Evolutionary conservation across 179 eudicot genomes (phyloP).

Genomic region (Camellia oleifera): DNA sequence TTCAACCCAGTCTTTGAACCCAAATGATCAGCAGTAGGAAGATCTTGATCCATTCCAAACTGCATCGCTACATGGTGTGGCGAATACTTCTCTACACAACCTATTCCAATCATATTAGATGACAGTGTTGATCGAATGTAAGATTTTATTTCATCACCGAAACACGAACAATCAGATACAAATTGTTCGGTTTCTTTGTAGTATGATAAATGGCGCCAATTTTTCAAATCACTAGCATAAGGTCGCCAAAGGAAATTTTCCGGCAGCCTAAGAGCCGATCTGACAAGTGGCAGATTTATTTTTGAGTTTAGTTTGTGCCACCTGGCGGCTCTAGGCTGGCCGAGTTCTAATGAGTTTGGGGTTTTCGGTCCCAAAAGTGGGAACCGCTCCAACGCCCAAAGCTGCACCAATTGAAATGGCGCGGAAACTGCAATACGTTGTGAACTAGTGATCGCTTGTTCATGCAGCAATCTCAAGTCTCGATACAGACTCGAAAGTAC

Average conservation of each 20-base stretch:
- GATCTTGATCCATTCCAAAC: slow-evolving; percentile 55
- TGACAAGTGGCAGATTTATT: not conserved
- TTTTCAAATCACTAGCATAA: slow-evolving; percentile 9
- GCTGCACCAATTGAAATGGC: slow-evolving; percentile 15
- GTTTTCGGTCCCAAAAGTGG: slow-evolving; percentile 7
- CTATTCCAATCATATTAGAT: slow-evolving; percentile 38
- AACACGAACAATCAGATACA: not conserved
- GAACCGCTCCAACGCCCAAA: slow-evolving; percentile 21
- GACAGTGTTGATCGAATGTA: slow-evolving; percentile 36
- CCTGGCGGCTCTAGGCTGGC: slow-evolving; percentile 17
- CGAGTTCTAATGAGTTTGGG: not conserved
- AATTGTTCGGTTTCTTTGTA: not conserved
- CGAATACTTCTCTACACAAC: slow-evolving; percentile 38
- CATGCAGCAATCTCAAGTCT: slow-evolving; percentile 4
- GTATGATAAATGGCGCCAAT: slow-evolving; percentile 8
- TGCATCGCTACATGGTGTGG: slow-evolving; percentile 63
- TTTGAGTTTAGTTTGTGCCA: slow-evolving; percentile 14
- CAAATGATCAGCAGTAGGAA: slow-evolving; percentile 27
- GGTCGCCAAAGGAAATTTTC: slow-evolving; percentile 20
- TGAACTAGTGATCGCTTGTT: not conserved
- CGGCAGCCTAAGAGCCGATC: slow-evolving; percentile 5
- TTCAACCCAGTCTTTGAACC: not conserved
- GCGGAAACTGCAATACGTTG: not conserved
- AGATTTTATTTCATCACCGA: slow-evolving; percentile 9
- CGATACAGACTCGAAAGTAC: slow-evolving; percentile 12